A percentile compares a stretch with the other conserved stretches of the same genome.
Evolutionary conservation across 768 basidiomycete species (phyloP).

Genomic region (Calocybe indica): DNA sequence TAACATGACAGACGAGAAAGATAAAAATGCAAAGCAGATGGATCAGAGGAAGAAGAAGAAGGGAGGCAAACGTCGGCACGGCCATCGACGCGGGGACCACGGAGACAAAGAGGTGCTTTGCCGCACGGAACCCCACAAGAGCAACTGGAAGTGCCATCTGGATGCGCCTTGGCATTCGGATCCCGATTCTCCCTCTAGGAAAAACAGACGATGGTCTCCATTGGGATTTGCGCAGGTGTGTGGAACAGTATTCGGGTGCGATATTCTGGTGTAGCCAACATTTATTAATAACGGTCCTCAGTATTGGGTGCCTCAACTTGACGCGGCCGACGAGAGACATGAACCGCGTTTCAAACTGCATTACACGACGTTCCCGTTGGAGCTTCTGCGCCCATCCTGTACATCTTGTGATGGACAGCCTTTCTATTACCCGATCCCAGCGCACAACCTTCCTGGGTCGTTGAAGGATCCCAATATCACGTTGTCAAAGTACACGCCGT

Average conservation of each 20-base stretch:
- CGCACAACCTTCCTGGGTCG: conserved; percentile 44
- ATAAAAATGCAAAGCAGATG: conserved; percentile 14
- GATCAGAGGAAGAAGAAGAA: conserved; percentile 19
- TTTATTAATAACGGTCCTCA: conserved; percentile 21
- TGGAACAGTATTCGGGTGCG: conserved; percentile 7
- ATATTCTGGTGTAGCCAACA: not conserved
- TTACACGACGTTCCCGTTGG: conserved; percentile 60
- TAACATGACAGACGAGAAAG: conserved; percentile 44
- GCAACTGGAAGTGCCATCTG: conserved; percentile 62
- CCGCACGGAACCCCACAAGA: conserved; percentile 41
- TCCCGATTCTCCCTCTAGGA: conserved; percentile 62
- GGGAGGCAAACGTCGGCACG: conserved; percentile 36
- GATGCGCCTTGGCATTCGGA: conserved; percentile 57
- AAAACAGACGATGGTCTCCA: conserved; percentile 64
- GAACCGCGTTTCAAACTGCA: conserved; percentile 69
- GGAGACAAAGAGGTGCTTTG: conserved; percentile 42
- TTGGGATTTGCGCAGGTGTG: conserved; percentile 84
- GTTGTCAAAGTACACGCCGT: conserved; percentile 58
- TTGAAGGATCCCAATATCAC: conserved; percentile 33
- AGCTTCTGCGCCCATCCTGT: conserved; percentile 31
- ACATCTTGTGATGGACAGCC: conserved; percentile 14
- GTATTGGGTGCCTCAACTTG: conserved; percentile 64
- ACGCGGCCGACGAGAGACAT: conserved; percentile 36
- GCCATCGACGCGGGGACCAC: conserved; percentile 40
- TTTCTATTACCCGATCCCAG: conserved; percentile 49